Conservation (phyloP, 2,329 filamentous ascomycete species). For the Ophiostoma piceae region DNA sequence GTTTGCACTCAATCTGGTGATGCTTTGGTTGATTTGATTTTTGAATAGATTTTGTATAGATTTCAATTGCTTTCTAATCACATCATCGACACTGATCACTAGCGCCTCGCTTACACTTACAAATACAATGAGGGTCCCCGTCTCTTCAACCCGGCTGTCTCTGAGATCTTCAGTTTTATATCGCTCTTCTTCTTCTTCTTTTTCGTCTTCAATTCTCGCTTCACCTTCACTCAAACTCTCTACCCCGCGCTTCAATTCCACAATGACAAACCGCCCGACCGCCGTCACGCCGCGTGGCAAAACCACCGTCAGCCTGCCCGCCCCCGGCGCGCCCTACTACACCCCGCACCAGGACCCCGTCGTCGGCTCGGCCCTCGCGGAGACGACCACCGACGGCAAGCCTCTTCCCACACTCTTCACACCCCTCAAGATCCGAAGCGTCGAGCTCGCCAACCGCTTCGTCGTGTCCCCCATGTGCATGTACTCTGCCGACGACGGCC, state of each 20-base stretch:
- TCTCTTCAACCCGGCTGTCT: not conserved
- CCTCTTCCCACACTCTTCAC: constrained; percentile 49
- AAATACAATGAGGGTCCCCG: not conserved
- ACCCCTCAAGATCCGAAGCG: constrained; percentile 50
- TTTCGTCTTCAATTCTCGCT: not conserved
- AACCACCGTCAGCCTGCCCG: constrained; percentile 35
- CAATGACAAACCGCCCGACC: constrained; percentile 18
- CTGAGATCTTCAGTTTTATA: not conserved
- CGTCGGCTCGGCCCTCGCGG: constrained; percentile 43
- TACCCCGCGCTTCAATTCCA: not conserved
- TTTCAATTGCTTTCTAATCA: not conserved
- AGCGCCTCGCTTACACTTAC: not conserved
- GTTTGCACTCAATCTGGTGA: not conserved
- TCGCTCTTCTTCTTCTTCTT: not conserved
- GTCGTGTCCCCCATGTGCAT: constrained; percentile 58
- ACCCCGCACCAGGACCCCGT: constrained; percentile 51
- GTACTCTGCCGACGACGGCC: constrained; percentile 55
- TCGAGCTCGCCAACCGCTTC: constrained; percentile 53
- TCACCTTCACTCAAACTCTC: not conserved
- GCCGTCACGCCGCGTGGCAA: constrained; percentile 17
- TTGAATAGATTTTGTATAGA: no score
- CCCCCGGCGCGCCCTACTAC: constrained; percentile 46
- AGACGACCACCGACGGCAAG: not conserved
- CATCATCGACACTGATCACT: not conserved
- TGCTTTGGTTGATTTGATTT: not conserved